Percentiles rank a stretch among this genome's conserved stretches.
Evolutionary conservation across 495 filamentous ascomycete species (phyloP).

Genomic region (Xylaria curta): DNA sequence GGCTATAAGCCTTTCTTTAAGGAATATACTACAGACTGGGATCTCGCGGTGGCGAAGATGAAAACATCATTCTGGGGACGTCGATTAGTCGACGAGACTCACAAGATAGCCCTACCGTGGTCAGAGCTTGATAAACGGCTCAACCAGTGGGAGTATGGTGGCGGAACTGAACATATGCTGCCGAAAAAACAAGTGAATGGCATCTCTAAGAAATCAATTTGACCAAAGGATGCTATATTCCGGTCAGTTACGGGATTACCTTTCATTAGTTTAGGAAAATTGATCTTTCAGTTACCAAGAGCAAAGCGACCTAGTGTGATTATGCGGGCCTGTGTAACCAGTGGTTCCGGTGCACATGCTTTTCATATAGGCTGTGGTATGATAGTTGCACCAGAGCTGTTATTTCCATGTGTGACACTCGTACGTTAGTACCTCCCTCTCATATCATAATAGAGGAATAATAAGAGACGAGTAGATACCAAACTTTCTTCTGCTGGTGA

Average conservation of each 20-base stretch:
- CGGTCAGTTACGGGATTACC: background rate
- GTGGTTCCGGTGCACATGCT: background rate
- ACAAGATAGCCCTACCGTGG: background rate
- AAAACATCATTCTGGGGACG: conserved; percentile 35
- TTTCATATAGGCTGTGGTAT: background rate
- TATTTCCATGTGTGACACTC: background rate
- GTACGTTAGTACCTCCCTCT: background rate
- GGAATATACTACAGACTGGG: conserved; percentile 54
- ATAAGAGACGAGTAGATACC: background rate
- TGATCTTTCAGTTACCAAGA: background rate
- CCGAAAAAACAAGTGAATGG: background rate
- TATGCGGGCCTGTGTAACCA: too few species aligned
- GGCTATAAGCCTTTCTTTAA: conserved; percentile 52
- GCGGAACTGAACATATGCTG: conserved; percentile 1
- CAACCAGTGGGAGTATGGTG: background rate
- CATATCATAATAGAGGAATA: background rate
- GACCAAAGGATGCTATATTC: background rate
- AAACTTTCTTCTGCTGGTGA: background rate
- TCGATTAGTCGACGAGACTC: conserved; percentile 15
- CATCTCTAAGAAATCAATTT: background rate
- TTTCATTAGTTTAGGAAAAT: background rate
- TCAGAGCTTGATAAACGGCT: background rate
- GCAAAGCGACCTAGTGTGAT: background rate
- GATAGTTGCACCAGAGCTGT: background rate
- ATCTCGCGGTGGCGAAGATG: conserved; percentile 45